phyloP scores from a whole-genome alignment of 371 early-diverging fungal genomes.

The Mortierella sp. region DNA sequence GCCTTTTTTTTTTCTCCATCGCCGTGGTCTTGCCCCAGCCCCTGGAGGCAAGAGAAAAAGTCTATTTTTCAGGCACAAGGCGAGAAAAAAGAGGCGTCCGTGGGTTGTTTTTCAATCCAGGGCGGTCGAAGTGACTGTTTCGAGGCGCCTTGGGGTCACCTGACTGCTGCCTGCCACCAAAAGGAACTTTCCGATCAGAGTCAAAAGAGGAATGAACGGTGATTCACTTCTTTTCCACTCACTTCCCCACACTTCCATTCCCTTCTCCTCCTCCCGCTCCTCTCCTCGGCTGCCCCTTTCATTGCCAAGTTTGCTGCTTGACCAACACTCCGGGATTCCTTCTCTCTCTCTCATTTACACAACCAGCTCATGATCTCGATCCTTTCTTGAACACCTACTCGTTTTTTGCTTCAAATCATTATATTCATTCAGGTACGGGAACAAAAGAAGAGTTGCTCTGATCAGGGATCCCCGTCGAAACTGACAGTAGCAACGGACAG shows the following conservation, averaged over 20 bases:
- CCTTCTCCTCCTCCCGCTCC: background rate
- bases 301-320: constrained; percentile 1
- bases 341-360: background rate
- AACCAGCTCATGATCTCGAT: constrained; percentile 18
- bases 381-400: constrained; percentile 13
- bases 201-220: background rate
- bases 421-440: constrained; percentile 12
- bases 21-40: too few relatives aligned
- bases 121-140: background rate
- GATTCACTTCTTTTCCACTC: constrained; percentile 9
- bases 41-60: background rate
- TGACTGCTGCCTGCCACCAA: constrained; percentile 11
- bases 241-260: constrained; percentile 16
- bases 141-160: background rate
- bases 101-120: background rate
- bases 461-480: background rate
- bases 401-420: constrained; percentile 4
- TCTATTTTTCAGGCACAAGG: background rate
- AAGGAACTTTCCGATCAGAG: constrained; percentile 27
- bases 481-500: background rate
- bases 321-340: constrained; percentile 18
- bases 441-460: background rate
- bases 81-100: background rate
- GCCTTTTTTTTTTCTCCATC: too few relatives aligned
- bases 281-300: background rate